Conservation (phyloP, 768 basidiomycete genomes). For the Boletus reticulatus region DNA sequence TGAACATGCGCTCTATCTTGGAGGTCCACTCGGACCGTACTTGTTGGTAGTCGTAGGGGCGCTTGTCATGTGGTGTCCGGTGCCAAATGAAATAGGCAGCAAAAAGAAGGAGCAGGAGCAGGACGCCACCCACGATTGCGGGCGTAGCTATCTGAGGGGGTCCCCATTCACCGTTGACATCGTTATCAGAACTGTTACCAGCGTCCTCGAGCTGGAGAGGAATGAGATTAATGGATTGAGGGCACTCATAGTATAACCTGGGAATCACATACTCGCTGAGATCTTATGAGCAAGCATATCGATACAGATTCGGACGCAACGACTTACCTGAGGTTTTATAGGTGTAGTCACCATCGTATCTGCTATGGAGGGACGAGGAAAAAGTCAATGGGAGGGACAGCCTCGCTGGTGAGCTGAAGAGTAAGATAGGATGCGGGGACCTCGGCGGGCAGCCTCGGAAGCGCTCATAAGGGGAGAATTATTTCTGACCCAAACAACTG, state of each 20-base stretch:
- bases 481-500: slow-evolving; percentile 13
- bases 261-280: slow-evolving; percentile 20
- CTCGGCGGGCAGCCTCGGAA: not conserved
- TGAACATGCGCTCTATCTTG: slow-evolving; percentile 16
- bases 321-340: slow-evolving; percentile 13
- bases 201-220: slow-evolving; percentile 4
- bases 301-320: not conserved
- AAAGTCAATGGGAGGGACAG: not conserved
- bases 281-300: not conserved
- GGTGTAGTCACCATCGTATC: slow-evolving; percentile 23
- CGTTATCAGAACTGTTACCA: not conserved
- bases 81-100: slow-evolving; percentile 22
- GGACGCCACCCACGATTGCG: slow-evolving; percentile 31
- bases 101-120: slow-evolving; percentile 27
- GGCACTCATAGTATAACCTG: not conserved
- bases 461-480: slow-evolving; percentile 15
- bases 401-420: not conserved
- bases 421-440: slow-evolving; percentile 17
- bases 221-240: not conserved
- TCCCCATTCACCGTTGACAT: slow-evolving; percentile 15
- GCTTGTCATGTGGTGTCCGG: slow-evolving; percentile 11
- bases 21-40: slow-evolving; percentile 13
- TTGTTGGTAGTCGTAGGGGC: slow-evolving; percentile 10
- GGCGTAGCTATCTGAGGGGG: slow-evolving; percentile 35
- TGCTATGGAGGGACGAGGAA: not conserved